These are phyloP conservation scores for Solanum hybrid DNA, from an alignment of 305 asterid species.

Conservation along the genomic window DNA sequence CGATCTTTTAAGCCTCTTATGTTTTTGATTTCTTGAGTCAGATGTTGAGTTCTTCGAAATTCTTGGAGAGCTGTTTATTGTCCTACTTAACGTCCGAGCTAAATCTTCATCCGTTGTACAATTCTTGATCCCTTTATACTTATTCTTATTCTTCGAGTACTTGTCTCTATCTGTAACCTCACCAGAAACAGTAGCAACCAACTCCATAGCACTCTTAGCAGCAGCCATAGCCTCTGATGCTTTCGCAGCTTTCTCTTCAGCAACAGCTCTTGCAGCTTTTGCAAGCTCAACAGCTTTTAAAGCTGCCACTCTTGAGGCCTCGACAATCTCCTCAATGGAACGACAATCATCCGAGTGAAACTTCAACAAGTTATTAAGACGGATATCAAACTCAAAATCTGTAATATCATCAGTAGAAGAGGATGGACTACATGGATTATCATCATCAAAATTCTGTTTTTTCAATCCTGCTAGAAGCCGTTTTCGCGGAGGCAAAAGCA, in stretches of 20 bases:
- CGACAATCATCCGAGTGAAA: constrained; percentile 37
- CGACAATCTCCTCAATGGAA: constrained; percentile 65
- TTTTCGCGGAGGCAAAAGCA: constrained; percentile 91
- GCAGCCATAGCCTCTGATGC: constrained; percentile 83
- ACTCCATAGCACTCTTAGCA: constrained; percentile 80
- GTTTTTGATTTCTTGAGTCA: constrained; percentile 37
- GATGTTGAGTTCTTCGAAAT: constrained; percentile 47
- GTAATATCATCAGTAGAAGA: constrained; percentile 15
- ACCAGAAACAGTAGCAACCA: constrained; percentile 53
- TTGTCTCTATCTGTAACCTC: constrained; percentile 32
- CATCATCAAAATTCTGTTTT: constrained; percentile 63
- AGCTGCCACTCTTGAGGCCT: constrained; percentile 68
- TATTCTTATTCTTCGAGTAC: constrained; percentile 43
- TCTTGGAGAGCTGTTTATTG: constrained; percentile 80
- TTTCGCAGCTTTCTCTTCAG: constrained; percentile 82
- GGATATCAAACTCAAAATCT: constrained; percentile 23
- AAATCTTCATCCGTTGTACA: constrained; percentile 68
- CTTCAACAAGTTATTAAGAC: constrained; percentile 30
- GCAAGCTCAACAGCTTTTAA: constrained; percentile 55
- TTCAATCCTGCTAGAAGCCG: constrained; percentile 82
- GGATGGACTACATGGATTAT: constrained; percentile 23
- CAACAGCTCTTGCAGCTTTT: constrained; percentile 64
- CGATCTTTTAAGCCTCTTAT: constrained; percentile 49
- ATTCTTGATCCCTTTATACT: constrained; percentile 33
- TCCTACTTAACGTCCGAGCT: constrained; percentile 64